These are phyloP conservation scores for Mycena pura DNA, from an alignment of 768 basidiomycete species.

Conservation along the genomic window DNA sequence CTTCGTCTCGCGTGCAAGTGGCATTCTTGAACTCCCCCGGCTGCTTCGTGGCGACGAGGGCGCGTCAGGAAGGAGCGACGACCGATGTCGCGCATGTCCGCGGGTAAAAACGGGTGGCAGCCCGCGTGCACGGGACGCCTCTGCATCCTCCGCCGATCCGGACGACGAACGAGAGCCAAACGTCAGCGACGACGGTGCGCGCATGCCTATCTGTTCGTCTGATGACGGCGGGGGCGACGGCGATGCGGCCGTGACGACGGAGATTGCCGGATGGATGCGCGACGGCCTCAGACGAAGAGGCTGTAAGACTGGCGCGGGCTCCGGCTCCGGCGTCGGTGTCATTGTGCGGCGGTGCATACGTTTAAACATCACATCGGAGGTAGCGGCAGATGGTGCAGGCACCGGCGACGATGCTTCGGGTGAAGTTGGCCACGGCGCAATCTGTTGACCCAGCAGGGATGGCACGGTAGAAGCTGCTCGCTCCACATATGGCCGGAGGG, in stretches of 20 bases:
- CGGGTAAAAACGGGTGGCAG: constrained; percentile 46
- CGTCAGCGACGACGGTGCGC: constrained; percentile 47
- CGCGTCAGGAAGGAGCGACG: constrained; percentile 32
- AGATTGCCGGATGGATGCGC: constrained; percentile 17
- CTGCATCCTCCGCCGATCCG: constrained; percentile 16
- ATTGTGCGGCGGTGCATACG: constrained; percentile 59
- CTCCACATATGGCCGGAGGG: constrained; percentile 58
- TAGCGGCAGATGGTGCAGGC: constrained; percentile 16
- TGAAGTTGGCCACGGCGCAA: constrained; percentile 64
- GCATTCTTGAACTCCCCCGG: constrained; percentile 34
- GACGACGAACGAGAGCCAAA: constrained; percentile 44
- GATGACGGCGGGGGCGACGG: constrained; percentile 34
- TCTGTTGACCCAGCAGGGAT: constrained; percentile 58
- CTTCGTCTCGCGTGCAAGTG: constrained; percentile 57
- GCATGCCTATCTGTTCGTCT: constrained; percentile 34
- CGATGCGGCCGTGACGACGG: constrained; percentile 11
- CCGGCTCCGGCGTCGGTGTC: constrained; percentile 64
- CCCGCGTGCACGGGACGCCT: not conserved
- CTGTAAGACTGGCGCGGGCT: constrained; percentile 64
- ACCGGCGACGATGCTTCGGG: constrained; percentile 35
- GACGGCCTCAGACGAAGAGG: constrained; percentile 46
- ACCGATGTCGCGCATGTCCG: constrained; percentile 32
- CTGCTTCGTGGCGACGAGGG: constrained; percentile 26
- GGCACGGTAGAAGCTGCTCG: constrained; percentile 30
- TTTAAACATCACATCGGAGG: constrained; percentile 33